Percentiles rank a stretch among this genome's conserved stretches.
These are phyloP conservation scores for Taxawa tesnikishii DNA, from an alignment of 2,329 filamentous ascomycete genomes.

Conservation along the genomic window DNA sequence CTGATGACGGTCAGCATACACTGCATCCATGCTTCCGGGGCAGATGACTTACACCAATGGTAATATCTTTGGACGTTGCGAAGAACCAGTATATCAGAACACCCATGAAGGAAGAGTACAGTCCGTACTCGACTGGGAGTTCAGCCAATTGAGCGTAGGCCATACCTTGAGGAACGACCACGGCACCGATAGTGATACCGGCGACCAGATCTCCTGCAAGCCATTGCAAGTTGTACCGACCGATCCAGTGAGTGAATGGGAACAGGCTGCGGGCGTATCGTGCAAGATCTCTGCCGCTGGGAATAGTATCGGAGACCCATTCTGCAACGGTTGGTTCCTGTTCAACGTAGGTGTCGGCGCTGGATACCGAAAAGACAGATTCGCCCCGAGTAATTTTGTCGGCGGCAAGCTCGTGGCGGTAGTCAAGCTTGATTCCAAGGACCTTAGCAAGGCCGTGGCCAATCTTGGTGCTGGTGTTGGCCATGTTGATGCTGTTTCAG, in stretches of 20 bases:
- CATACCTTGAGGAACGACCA: slow-evolving; percentile 95
- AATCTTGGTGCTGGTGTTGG: slow-evolving; percentile 37
- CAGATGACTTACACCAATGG: slow-evolving; percentile 61
- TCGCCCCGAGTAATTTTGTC: slow-evolving; percentile 64
- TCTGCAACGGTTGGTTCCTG: slow-evolving; percentile 63
- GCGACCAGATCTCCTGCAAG: slow-evolving; percentile 79
- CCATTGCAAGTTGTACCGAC: slow-evolving; percentile 82
- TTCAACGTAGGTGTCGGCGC: slow-evolving; percentile 70
- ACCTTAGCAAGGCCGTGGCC: slow-evolving; percentile 66
- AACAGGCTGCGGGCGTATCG: slow-evolving; percentile 63
- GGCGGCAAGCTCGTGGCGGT: slow-evolving; percentile 44
- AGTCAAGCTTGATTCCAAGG: slow-evolving; percentile 70
- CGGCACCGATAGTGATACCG: slow-evolving; percentile 62
- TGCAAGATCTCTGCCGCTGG: slow-evolving; percentile 40
- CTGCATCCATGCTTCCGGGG: not conserved
- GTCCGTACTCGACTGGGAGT: slow-evolving; percentile 68
- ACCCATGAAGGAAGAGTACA: slow-evolving; percentile 95
- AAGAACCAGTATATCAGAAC: slow-evolving; percentile 96
- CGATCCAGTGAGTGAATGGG: slow-evolving; percentile 83
- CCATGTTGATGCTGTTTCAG: not conserved
- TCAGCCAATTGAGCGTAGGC: slow-evolving; percentile 79
- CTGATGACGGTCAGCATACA: slow-evolving; percentile 26
- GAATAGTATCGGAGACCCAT: slow-evolving; percentile 55
- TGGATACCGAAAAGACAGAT: slow-evolving; percentile 62
- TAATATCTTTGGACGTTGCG: slow-evolving; percentile 96